These are phyloP conservation scores for Filosporella fistucella DNA, from an alignment of 495 filamentous ascomycete genomes.

Conservation along the genomic window DNA sequence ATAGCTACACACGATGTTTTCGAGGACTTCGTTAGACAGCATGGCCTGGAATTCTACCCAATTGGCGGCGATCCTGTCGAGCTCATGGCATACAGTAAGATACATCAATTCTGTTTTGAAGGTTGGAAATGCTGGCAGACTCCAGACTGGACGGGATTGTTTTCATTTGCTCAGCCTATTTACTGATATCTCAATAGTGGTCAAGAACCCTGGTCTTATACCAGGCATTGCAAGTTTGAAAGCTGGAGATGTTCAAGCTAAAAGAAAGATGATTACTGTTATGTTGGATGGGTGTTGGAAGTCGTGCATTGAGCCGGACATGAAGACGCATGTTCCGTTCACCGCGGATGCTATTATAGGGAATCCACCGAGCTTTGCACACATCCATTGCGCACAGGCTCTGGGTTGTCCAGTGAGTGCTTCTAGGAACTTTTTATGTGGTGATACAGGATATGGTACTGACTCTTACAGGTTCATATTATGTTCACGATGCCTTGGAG, in stretches of 20 bases:
- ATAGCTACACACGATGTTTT: conserved; percentile 61
- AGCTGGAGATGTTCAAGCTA: conserved; percentile 39
- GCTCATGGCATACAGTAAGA: conserved; percentile 31
- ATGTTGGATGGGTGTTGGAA: conserved; percentile 61
- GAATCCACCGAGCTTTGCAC: conserved; percentile 63
- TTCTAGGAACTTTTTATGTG: conserved; percentile 46
- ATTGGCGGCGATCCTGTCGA: conserved; percentile 55
- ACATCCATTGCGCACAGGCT: conserved; percentile 59
- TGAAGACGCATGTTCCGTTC: conserved; percentile 44
- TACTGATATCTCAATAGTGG: too few species aligned
- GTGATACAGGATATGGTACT: not conserved
- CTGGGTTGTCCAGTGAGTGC: conserved; percentile 55
- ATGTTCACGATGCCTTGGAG: conserved; percentile 65
- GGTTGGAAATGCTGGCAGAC: too few species aligned
- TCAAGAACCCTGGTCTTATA: conserved; percentile 49
- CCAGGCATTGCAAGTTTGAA: conserved; percentile 41
- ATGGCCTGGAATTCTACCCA: conserved; percentile 55
- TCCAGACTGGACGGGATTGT: too few species aligned
- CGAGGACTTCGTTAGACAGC: conserved; percentile 47
- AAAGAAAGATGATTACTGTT: conserved; percentile 44
- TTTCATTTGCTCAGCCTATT: too few species aligned
- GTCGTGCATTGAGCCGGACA: conserved; percentile 55
- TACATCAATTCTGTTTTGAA: too few species aligned
- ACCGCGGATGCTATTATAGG: conserved; percentile 65
- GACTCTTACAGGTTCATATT: conserved; percentile 24